Evolutionary conservation across 805 yeast genomes (phyloP), one percentile per base, ranked within the genome.

Genomic region (Wickerhamiella spandovensis): DNA sequence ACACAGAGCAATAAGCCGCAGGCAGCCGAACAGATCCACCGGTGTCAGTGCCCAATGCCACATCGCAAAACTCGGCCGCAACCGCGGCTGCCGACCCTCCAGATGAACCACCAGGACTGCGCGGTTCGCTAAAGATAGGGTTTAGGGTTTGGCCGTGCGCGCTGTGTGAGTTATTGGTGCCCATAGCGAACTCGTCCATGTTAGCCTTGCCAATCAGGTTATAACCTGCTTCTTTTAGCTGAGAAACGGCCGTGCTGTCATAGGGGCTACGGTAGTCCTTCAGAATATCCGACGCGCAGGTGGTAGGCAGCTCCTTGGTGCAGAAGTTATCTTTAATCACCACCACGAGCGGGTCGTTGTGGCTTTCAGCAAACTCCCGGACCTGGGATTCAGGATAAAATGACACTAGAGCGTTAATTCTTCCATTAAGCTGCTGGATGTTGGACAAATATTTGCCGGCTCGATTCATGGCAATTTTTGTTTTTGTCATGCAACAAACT

Each of bases 101-200:
- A 6, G 95, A 86, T 0, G 97, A 88, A 0, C 98, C 98, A 12
- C 99, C 99, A 2, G 83, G 72, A 1, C 77, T 67, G 39, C 75
- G 65, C 46, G 64, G 64, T 18, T 58, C 55, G 0, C 66, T 64
- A 51, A 63, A 76, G 8, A 71, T 56, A 1, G 82, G 81, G 54
- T 70, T 71, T 25, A 56, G 43, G 7, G 62, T 59, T 10, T 59
- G 63, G 12, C 67, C 69, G 49, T 55, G 67, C 25, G 53, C 50
- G 8, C 70, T 61, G 53, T 62, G 61, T 5, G 60, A 58, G 48
- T 67, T 70, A 49, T 67, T 64, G 17, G 67, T 65, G 10, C 98
- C 99, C 98, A 92, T 92, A 2, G 95, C 99, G 69, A 92, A 92
- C 67, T 92, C 97, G 67, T 92, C 99, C 77, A 92, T 71, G 58